Base-by-base conservation (phyloP, 2,329 filamentous ascomycete genomes). In the Neonectria magnoliae region DNA sequence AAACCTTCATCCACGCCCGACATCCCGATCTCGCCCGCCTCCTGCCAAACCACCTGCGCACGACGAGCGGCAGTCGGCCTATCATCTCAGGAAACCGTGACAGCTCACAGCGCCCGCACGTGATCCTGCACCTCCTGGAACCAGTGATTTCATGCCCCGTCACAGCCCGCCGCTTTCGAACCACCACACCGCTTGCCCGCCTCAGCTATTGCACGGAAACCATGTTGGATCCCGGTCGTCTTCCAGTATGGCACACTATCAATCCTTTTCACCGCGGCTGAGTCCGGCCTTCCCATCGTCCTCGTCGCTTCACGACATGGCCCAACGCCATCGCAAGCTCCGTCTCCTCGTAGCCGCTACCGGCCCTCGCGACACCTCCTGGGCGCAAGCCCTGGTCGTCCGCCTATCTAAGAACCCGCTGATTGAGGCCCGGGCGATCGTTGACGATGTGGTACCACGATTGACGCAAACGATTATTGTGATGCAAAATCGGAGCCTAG, bases 331-430 rank as follows among this genome's bases (percentile, higher is more conserved):
- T 65, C 81, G 78, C 68, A 87, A 86, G 68, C 79, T 90, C 31
- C 86, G 83, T 66, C 84, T 92, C 60, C 85, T 92, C 36, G 83
- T 92, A 38, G 88, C 88, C 62, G 86, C 90, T 62, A 90, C 90
- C 71, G 89, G 90, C 63, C 83, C 86, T 51, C 84, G 86, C 60
- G 89, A 91, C 72, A 86, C 89, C 31, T 87, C 89, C 48, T 90
- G 87, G 79, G 89, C 89, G 57, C 86, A 90, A 75, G 83, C 88
- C 18, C 84, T 92, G 57, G 88, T 90, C 65, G 85, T 91, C 53
- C 87, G 90, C 64, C 83, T 92, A 4, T 90, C 90, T 59, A 91
- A 90, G 73, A 87, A 89, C 62, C 75, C 84, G 9, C 85, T 88
- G 65, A 88, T 90, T 67, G 85, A 88, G 67, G 88, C 85, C 33